phyloP scores from a whole-genome alignment of 257 asterid species.

The Solanum habrochaites region DNA sequence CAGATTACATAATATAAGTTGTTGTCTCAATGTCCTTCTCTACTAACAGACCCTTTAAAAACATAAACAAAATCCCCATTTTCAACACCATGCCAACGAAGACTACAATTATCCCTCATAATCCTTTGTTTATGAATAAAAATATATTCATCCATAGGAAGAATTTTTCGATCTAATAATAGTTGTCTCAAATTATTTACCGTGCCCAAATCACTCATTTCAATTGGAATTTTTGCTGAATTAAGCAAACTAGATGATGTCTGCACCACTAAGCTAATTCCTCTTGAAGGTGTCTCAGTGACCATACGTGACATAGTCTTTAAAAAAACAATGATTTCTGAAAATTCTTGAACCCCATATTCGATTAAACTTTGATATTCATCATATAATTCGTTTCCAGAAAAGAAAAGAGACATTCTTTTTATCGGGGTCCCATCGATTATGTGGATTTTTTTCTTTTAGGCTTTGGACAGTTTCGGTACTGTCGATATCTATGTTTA shows the following conservation, averaged over 20 bases:
- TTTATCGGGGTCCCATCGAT: constrained; percentile 50
- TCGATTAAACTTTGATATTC: constrained; percentile 32
- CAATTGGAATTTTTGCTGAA: constrained; percentile 42
- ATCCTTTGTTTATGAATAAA: constrained; percentile 73
- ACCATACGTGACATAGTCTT: constrained; percentile 17
- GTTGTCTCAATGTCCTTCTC: not conserved
- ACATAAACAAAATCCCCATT: constrained; percentile 52
- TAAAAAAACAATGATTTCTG: constrained; percentile 37
- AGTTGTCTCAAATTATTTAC: constrained; percentile 31
- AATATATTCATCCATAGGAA: constrained; percentile 69
- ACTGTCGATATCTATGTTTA: constrained; percentile 27
- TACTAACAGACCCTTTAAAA: constrained; percentile 52
- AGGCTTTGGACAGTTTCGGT: constrained; percentile 57
- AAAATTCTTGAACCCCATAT: constrained; percentile 27
- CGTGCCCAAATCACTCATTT: constrained; percentile 39
- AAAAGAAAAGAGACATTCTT: constrained; percentile 38
- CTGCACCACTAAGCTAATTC: constrained; percentile 36
- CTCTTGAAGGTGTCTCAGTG: constrained; percentile 30
- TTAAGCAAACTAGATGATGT: constrained; percentile 53
- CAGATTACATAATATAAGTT: not conserved
- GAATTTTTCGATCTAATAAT: constrained; percentile 25
- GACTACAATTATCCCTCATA: constrained; percentile 51
- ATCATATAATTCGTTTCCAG: constrained; percentile 44
- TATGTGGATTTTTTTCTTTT: constrained; percentile 72
- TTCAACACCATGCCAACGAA: constrained; percentile 87